Conservation (phyloP, 345 rosid species). For the Euphorbia tirucalli region DNA sequence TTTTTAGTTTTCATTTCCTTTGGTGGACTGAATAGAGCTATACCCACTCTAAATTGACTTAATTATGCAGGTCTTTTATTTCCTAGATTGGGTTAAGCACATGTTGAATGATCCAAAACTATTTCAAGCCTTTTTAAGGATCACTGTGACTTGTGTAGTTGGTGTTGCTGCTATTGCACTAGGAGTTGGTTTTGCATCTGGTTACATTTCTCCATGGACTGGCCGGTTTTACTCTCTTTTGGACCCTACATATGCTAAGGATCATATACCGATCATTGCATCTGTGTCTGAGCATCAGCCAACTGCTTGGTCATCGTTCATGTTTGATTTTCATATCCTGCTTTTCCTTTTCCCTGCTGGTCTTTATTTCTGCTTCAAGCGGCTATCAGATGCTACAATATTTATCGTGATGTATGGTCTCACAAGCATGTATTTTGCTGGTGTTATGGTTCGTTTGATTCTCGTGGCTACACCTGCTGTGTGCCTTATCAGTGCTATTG, state of each 20-base stretch:
- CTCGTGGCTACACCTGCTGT: conserved; percentile 98
- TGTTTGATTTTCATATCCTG: conserved; percentile 95
- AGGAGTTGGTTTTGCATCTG: conserved; percentile 90
- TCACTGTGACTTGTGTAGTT: conserved; percentile 71
- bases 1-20: background rate
- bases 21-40: background rate
- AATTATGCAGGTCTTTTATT: conserved; percentile 76
- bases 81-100: conserved; percentile 92
- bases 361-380: conserved; percentile 97
- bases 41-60: background rate
- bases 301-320: conserved; percentile 99
- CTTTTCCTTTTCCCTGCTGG: conserved; percentile 99
- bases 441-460: conserved; percentile 98
- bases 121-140: conserved; percentile 87
- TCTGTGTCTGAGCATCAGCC: conserved; percentile 99
- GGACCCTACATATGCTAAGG: conserved; percentile 98
- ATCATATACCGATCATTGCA: conserved; percentile 97
- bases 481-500: conserved; percentile 94
- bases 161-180: conserved; percentile 70
- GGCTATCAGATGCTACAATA: conserved; percentile 90
- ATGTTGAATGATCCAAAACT: conserved; percentile 70
- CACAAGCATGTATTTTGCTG: conserved; percentile 99
- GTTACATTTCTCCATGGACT: conserved; percentile 99
- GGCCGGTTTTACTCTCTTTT: conserved; percentile 94
- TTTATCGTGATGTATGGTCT: conserved; percentile 99